Percentiles rank a stretch among this genome's conserved stretches.
Evolutionary conservation across 1,284 basidiomycete species (phyloP).

Genomic region (Phellopilus nigrolimitatus): DNA sequence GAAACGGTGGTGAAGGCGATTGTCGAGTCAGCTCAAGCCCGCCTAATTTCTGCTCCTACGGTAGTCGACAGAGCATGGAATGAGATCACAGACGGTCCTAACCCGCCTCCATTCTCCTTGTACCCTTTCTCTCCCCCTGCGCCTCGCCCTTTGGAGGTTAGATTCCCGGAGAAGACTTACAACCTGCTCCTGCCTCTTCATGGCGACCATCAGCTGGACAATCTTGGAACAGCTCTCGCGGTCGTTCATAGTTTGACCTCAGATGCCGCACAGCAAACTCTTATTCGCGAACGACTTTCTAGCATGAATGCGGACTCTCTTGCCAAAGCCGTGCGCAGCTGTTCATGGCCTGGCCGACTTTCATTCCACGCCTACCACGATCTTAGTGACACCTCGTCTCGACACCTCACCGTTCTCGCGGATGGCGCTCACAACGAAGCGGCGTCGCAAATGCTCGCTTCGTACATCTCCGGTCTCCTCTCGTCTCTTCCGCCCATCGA

Average conservation of each 20-base stretch:
- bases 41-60: slow-evolving; percentile 33
- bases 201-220: slow-evolving; percentile 80
- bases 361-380: slow-evolving; percentile 51
- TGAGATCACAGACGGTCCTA: slow-evolving; percentile 32
- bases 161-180: slow-evolving; percentile 39
- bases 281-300: slow-evolving; percentile 23
- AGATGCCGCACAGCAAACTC: slow-evolving; percentile 24
- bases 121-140: slow-evolving; percentile 37
- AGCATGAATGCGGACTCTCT: slow-evolving; percentile 37
- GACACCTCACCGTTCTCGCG: slow-evolving; percentile 52
- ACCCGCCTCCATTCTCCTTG: slow-evolving; percentile 30
- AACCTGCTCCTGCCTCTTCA: slow-evolving; percentile 53
- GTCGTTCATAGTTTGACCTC: slow-evolving; percentile 59
- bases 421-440: slow-evolving; percentile 97
- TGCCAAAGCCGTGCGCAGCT: slow-evolving; percentile 44
- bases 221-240: slow-evolving; percentile 67
- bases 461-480: slow-evolving; percentile 54
- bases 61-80: slow-evolving; percentile 36
- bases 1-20: slow-evolving; percentile 36
- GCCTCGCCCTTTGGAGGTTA: slow-evolving; percentile 37
- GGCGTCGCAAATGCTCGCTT: slow-evolving; percentile 65
- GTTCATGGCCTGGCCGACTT: slow-evolving; percentile 84
- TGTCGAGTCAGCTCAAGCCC: slow-evolving; percentile 37
- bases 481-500: slow-evolving; percentile 20
- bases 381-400: background rate